Evolutionary conservation across 1,284 basidiomycete species (phyloP), one percentile per base, ranked within the genome.

Genomic region (Phaffia rhodozyma): DNA sequence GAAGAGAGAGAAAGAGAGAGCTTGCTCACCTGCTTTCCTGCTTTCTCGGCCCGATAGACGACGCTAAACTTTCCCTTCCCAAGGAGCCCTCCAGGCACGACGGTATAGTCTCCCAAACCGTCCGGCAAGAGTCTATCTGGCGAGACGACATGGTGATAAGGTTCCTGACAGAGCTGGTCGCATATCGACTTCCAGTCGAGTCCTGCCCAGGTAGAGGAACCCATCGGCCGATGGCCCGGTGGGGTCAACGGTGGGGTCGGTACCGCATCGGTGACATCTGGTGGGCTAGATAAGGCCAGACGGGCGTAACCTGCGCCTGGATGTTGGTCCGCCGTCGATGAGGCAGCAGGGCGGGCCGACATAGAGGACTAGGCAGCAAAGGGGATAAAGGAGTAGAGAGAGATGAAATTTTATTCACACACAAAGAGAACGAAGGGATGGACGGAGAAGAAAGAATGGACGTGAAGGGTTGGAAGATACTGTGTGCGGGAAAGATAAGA

Each of bases 51-150:
- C 51, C 76, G 73, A 66, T 77, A 75, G 0, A 80, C 79, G 11
- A 76, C 74, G 59, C 72, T 74, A 67, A 80, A 80, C 69, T 79
- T 80, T 43, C 79, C 79, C 48, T 71, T 71, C 5, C 79, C 79
- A 6, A 79, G 69, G 21, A 73, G 66, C n/a, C 72, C 72, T 4
- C 43, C 69, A 9, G 69, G 70, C 1, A 74, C 30, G 65, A 74
- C 77, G 2, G 74, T 74, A 67, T 78, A 78, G 59, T 77, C 77
- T 27, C 69, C 74, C 51, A 79, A 75, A 1, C 78, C 78, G 27
- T 68, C 59, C 11, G 67, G 66, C 5, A 79, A 71, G n/a, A 77
- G 69, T 25, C 63, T 64, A 67, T 77, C 76, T 3, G 73, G 72
- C 13, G 73, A 73, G 11, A 66, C 55, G 25, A 69, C 71, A 66